Evolutionary conservation across 1,139 yeast species (phyloP).

Genomic region (Blastobotrys capitulatus): DNA sequence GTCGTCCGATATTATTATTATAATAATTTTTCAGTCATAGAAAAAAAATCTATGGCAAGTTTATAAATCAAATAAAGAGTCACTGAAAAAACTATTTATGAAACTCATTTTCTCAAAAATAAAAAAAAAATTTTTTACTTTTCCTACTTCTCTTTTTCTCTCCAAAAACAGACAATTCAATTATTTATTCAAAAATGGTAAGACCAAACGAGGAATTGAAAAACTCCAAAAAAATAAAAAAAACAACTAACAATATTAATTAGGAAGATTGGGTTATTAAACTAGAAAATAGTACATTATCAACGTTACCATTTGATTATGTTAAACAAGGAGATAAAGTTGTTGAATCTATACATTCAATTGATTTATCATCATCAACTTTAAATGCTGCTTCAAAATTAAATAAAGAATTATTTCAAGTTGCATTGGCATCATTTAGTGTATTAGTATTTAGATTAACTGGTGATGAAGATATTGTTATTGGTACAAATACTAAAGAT

Average conservation of each 20-base stretch:
- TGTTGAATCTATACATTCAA: slow-evolving; percentile 53
- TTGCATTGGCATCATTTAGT: slow-evolving; percentile 65
- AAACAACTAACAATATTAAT: slow-evolving; percentile 16
- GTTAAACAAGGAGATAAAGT: slow-evolving; percentile 70
- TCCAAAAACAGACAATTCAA: no score
- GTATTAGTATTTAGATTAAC: slow-evolving; percentile 73
- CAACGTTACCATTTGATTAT: slow-evolving; percentile 83
- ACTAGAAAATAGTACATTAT: slow-evolving; percentile 76
- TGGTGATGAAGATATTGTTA: slow-evolving; percentile 90
- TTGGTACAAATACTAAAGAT: slow-evolving; percentile 56
- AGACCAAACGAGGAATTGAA: no score
- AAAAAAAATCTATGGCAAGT: slow-evolving; percentile 2
- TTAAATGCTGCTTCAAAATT: slow-evolving; percentile 12
- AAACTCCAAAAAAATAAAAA: no score
- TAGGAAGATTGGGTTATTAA: slow-evolving; percentile 60
- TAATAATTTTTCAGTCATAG: neutral
- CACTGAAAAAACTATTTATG: no score
- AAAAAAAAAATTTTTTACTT: neutral
- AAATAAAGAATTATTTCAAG: slow-evolving; percentile 36
- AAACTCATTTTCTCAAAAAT: no score
- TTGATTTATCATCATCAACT: slow-evolving; percentile 33
- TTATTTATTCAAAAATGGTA: no score
- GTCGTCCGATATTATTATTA: no score
- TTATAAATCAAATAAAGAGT: neutral
- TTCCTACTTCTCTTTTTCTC: no score